phyloP scores from a whole-genome alignment of 257 asterid species.

The Ilex asprella region DNA sequence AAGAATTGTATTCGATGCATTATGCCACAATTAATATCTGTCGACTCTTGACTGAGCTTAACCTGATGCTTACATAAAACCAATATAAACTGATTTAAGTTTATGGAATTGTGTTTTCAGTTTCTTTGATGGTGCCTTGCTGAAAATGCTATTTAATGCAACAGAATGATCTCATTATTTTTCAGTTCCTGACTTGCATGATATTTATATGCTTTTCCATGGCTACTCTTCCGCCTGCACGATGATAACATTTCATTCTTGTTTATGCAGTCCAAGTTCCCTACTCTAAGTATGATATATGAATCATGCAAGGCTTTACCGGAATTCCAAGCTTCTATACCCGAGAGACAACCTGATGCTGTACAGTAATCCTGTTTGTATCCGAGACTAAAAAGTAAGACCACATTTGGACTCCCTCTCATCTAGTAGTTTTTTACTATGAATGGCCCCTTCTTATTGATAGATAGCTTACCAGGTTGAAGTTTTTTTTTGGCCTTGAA shows the following conservation, averaged over 20 bases:
- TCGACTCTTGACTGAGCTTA: too few relatives aligned
- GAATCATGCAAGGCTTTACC: slow-evolving; percentile 44
- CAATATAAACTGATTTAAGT: neutral
- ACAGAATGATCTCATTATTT: too few relatives aligned
- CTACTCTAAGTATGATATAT: slow-evolving; percentile 33
- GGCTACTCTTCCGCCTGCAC: neutral
- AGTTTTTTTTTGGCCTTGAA: too few relatives aligned
- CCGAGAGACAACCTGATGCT: slow-evolving; percentile 71
- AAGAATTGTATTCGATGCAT: too few relatives aligned
- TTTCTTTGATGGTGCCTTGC: neutral
- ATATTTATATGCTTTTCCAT: neutral
- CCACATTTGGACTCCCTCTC: neutral
- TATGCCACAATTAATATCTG: too few relatives aligned
- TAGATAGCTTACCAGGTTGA: too few relatives aligned
- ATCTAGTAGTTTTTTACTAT: too few relatives aligned
- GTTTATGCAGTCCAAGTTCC: slow-evolving; percentile 44
- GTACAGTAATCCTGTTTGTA: slow-evolving; percentile 10
- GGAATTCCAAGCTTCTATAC: slow-evolving; percentile 59
- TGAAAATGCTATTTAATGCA: neutral
- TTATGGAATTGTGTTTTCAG: neutral
- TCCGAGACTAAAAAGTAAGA: neutral
- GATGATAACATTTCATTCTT: neutral
- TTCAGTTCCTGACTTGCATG: neutral
- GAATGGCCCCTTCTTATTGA: too few relatives aligned
- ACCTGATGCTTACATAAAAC: neutral